Conservation (phyloP, 768 basidiomycete species). For the Imleria badia region DNA sequence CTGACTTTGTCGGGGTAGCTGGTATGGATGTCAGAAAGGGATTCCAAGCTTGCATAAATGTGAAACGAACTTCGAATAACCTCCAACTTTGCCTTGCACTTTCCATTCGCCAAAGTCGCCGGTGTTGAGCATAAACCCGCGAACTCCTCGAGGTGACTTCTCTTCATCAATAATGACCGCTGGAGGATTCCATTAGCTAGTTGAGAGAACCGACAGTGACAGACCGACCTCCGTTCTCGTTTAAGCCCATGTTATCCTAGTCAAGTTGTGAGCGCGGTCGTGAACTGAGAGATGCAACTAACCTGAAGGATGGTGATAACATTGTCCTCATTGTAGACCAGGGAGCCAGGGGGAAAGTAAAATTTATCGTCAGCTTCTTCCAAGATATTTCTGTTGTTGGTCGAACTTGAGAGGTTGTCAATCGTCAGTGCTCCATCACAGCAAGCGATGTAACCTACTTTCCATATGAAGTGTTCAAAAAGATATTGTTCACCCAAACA, state of each 20-base stretch:
- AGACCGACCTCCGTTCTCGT: constrained; percentile 54
- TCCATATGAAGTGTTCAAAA: constrained; percentile 71
- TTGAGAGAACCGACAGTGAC: not conserved
- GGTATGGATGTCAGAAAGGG: not conserved
- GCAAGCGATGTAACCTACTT: constrained; percentile 47
- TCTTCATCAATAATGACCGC: constrained; percentile 49
- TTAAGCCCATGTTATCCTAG: constrained; percentile 79
- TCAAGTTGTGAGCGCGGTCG: constrained; percentile 1
- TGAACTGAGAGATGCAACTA: constrained; percentile 8
- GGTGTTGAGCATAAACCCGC: constrained; percentile 67
- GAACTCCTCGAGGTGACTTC: constrained; percentile 76
- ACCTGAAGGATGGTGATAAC: constrained; percentile 79
- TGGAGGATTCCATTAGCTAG: constrained; percentile 5
- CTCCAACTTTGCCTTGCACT: constrained; percentile 76
- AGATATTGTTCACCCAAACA: constrained; percentile 74
- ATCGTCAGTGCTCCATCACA: not conserved
- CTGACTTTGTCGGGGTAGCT: constrained; percentile 76
- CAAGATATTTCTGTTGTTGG: constrained; percentile 58
- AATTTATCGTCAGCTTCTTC: constrained; percentile 71
- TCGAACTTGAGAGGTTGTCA: constrained; percentile 41
- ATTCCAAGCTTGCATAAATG: not conserved
- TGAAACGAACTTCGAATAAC: constrained; percentile 55
- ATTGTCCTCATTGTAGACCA: constrained; percentile 58
- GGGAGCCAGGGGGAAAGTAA: constrained; percentile 55
- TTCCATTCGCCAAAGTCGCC: constrained; percentile 66